Evolutionary conservation across 2,329 filamentous ascomycete genomes (phyloP), one percentile per base, ranked within the genome.

Genomic region (Talaromyces sp.): DNA sequence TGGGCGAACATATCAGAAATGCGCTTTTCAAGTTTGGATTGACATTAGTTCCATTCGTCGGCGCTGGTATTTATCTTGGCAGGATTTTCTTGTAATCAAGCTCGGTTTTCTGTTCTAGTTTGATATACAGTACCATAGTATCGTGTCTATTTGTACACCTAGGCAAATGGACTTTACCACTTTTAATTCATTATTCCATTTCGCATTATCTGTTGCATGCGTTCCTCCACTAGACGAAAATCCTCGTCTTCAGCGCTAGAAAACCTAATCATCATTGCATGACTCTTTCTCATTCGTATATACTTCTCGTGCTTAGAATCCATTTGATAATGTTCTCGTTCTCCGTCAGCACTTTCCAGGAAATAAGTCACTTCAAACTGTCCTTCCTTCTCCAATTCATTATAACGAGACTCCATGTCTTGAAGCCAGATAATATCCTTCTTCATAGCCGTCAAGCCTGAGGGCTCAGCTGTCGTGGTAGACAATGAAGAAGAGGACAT

Each of bases 221-320:
- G 9, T 35, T n/a, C 13, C 35, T 52, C 33, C 6, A 62, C 63
- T 27, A 27, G 14, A 24, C 31, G 19, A 14, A 62, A 66, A 33
- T 66, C 64, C 2, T 58, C 54, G 19, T 66, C 64, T 7, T 52
- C 52, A n/a, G 37, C 37, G 45, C 45, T 22, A n/a, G 31, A 22
- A 27, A 62, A 66, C 11, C 35, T 56, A 37, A 62, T 62, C 64
- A 66, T 66, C 60, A 54, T 66, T n/a, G 60, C 64, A 43, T 66
- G 64, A 16, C 49, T 52, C 19, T 66, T 62, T 14, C 35, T 33
- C 60, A 60, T 35, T 35, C 50, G 60, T 52, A 62, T 22, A 24
- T 56, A 37, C 16, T 9, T 58, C 14, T 10, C 19, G 27, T 52
- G 50, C 14, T 35, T 22, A 11, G 33, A 3, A 19, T 59, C 31